Evolutionary conservation across 78 protist species (phyloP).

Genomic region (Mantamonas sphyraenae): DNA sequence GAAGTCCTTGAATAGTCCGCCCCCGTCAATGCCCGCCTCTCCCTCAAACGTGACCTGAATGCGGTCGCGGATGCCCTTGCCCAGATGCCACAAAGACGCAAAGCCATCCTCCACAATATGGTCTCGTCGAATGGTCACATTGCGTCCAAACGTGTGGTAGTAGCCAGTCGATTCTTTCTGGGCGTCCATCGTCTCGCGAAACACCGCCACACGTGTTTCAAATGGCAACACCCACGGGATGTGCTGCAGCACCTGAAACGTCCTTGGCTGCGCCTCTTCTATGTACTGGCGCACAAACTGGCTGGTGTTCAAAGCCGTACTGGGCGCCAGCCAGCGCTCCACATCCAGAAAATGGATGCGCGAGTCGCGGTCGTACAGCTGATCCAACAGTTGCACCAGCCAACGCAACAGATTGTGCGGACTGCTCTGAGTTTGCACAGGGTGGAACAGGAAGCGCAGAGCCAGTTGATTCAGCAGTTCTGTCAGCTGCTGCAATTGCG

Average conservation of each 20-base stretch:
- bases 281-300: neutral
- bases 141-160: neutral
- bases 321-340: neutral
- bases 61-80: neutral
- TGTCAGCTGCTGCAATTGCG: too few relatives aligned
- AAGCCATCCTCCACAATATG: constrained; percentile 20
- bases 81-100: neutral
- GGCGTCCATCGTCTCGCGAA: constrained; percentile 1
- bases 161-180: neutral
- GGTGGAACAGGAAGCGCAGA: too few relatives aligned
- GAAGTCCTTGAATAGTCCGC: constrained; percentile 48
- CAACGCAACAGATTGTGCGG: neutral
- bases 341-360: neutral
- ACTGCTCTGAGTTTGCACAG: neutral
- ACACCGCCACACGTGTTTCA: constrained; percentile 17
- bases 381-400: neutral
- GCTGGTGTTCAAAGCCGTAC: neutral
- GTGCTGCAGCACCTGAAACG: neutral
- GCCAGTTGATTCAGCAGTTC: too few relatives aligned
- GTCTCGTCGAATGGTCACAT: constrained; percentile 1
- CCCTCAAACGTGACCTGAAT: constrained; percentile 9
- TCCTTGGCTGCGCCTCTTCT: neutral
- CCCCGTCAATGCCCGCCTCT: constrained; percentile 51
- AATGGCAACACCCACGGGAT: constrained; percentile 43
- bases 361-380: neutral